These are phyloP conservation scores for Exophiala spinifera DNA, from an alignment of 2,329 filamentous ascomycete species.

Conservation along the genomic window DNA sequence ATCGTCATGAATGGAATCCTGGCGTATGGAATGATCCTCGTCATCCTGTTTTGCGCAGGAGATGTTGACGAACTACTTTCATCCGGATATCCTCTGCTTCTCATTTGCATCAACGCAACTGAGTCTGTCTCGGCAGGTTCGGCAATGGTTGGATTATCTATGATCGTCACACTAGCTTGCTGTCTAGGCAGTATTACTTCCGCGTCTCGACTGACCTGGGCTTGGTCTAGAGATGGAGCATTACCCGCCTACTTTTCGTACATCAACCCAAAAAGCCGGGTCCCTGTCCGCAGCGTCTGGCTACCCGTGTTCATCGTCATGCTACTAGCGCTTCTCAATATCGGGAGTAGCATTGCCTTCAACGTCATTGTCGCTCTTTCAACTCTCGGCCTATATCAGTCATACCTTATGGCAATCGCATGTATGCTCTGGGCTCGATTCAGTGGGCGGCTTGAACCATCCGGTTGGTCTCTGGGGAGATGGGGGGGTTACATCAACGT, in stretches of 20 bases:
- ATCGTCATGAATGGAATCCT: constrained; percentile 35
- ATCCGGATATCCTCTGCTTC: constrained; percentile 10
- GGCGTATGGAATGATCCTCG: constrained; percentile 37
- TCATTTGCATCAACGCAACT: constrained; percentile 22
- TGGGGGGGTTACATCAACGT: constrained; percentile 34
- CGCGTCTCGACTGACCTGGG: constrained; percentile 49
- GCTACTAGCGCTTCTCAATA: constrained; percentile 40
- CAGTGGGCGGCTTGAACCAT: constrained; percentile 27
- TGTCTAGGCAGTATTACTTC: constrained; percentile 38
- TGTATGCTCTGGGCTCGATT: constrained; percentile 21
- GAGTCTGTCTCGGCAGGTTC: constrained; percentile 15
- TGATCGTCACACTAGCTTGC: constrained; percentile 18
- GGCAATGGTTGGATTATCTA: constrained; percentile 15
- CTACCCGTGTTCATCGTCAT: constrained; percentile 36
- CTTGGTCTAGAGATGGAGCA: constrained; percentile 49
- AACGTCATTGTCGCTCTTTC: constrained; percentile 41
- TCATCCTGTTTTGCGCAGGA: constrained; percentile 37
- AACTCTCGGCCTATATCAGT: constrained; percentile 38
- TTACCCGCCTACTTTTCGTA: constrained; percentile 36
- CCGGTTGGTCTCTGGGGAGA: constrained; percentile 25
- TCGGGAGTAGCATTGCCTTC: constrained; percentile 38
- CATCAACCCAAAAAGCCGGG: constrained; percentile 28
- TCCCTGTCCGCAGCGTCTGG: constrained; percentile 40
- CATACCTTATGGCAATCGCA: constrained; percentile 31
- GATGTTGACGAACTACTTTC: constrained; percentile 7